phyloP scores from a whole-genome alignment of 139 green algal genomes.

The Chlorella sp. region DNA sequence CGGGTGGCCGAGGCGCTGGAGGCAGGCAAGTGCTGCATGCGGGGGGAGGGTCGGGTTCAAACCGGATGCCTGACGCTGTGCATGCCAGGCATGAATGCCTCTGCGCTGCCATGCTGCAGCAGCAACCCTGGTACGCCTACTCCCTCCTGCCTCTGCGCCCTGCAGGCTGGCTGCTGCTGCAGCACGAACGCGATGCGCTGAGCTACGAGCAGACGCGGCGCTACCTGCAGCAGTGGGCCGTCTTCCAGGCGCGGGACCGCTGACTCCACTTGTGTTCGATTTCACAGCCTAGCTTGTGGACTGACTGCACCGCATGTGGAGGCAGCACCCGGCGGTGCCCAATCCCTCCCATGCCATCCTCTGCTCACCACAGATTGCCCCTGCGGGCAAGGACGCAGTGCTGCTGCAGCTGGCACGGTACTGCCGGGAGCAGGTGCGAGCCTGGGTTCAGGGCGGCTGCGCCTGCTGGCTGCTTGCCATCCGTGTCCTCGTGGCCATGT shows the following conservation, averaged over 20 bases:
- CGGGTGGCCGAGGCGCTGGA: conserved; percentile 20
- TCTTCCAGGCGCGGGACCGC: neutral
- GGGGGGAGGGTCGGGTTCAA: no score
- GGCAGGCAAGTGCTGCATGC: neutral
- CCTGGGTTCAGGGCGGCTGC: neutral
- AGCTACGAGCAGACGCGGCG: neutral
- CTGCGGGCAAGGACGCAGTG: conserved; percentile 10
- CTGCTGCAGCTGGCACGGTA: neutral
- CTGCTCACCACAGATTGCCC: neutral
- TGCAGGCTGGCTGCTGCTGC: conserved; percentile 24
- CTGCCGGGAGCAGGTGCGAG: neutral
- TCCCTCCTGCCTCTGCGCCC: neutral
- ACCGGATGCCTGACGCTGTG: neutral
- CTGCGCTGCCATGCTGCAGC: no score
- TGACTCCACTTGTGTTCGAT: neutral
- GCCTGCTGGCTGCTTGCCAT: neutral
- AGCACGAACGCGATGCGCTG: neutral
- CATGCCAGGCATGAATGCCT: no score
- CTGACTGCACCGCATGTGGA: no score
- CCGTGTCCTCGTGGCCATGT: neutral
- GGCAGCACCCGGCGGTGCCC: no score
- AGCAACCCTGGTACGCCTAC: no score
- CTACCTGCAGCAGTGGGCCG: conserved; percentile 7
- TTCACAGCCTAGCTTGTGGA: neutral
- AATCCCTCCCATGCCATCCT: no score